phyloP scores from a whole-genome alignment of 345 rosid genomes.

The Salix dunnii region DNA sequence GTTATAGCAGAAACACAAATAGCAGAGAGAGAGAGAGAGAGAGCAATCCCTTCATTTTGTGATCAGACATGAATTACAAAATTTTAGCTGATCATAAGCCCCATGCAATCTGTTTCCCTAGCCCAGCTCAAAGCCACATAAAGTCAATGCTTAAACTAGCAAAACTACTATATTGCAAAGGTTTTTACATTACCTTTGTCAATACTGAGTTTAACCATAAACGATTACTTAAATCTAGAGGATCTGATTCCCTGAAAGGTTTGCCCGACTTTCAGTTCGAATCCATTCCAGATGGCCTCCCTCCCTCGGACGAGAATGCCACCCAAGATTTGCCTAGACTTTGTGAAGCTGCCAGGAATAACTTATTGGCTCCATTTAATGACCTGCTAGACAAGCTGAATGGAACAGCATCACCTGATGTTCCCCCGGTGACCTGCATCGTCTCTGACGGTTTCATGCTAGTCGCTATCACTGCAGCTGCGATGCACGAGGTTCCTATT shows the following conservation, averaged over 20 bases:
- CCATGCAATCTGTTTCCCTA: conserved; percentile 2
- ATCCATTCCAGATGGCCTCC: background rate
- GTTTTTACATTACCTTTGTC: conserved; percentile 5
- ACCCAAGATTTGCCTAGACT: background rate
- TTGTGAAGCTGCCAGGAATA: background rate
- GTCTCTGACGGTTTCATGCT: background rate
- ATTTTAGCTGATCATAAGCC: background rate
- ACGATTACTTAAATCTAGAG: background rate
- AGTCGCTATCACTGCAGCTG: background rate
- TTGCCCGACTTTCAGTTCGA: background rate
- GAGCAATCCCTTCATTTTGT: too few relatives aligned
- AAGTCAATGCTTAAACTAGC: conserved; percentile 17
- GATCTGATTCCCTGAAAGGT: background rate
- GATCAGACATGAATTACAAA: background rate
- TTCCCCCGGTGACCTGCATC: background rate
- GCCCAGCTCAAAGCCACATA: conserved; percentile 6
- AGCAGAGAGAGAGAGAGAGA: background rate
- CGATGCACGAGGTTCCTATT: background rate
- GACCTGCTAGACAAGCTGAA: conserved; percentile 5
- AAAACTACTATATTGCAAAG: conserved; percentile 2
- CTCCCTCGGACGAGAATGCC: background rate
- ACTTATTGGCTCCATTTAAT: background rate
- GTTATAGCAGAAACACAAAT: too few relatives aligned
- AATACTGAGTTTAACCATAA: background rate
- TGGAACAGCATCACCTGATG: background rate